Base-by-base conservation (phyloP, 2,329 filamentous ascomycete species). In the Akanthomyces lecanii region DNA sequence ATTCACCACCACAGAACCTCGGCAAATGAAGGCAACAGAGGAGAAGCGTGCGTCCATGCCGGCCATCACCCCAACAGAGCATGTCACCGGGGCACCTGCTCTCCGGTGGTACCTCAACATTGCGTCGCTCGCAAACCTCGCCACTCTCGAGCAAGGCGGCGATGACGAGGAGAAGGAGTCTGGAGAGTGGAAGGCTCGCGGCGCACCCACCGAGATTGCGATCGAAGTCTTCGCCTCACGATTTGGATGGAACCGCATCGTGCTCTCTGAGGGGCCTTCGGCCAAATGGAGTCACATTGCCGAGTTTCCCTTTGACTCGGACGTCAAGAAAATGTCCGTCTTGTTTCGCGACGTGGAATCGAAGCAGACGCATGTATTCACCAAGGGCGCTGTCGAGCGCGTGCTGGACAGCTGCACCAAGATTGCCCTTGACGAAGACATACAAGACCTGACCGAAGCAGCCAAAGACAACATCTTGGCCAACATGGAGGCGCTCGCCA, bases 401-500 rank as follows among this genome's bases (percentile, higher is more conserved):
- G 81, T 90, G 12, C 75, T 90, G 5, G 80, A 84, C 14, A 81
- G 81, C 14, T 90, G 88, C 70, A 80, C 79, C 3, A 74, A 75
- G 0, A 74, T 85, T 40, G 72, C 78, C 44, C 75, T 76, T 65
- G 71, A 73, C 4, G 71, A 76, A 5, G 72, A 76, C 53, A 69
- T 71, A 33, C 67, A 77, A 6, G 69, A 78, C 0, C 54, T 73
- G 5, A 66, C 69, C 71, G 61, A 64, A 4, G 76, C 2, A 71
- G 81, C 44, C 76, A 81, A 28, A 77, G 81, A 65, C 73, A 74
- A 81, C 12, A 83, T 89, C 63, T 73, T 90, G 18, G 74, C 79
- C 51, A 89, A 89, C 66, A 89, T 90, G 85, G 85, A 89, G 69
- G 78, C 79, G 0, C 77, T 90, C 18, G 87, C 83, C n/a, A 78